phyloP scores from a whole-genome alignment of 441 rosid species.

The Manihot esculenta region DNA sequence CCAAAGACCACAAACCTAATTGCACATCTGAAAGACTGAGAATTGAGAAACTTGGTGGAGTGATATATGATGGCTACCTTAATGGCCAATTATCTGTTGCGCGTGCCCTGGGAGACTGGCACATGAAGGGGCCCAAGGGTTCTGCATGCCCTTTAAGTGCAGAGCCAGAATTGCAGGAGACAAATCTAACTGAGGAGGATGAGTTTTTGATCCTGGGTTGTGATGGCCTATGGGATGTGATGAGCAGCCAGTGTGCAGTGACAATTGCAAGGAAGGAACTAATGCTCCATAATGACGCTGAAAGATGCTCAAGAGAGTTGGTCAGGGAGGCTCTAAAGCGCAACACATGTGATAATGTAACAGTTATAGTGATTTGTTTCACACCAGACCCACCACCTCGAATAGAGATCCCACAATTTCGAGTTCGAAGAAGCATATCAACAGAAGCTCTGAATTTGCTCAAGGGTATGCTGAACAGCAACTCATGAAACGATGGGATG shows the following conservation, averaged over 20 bases:
- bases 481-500: no score
- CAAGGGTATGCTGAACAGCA: constrained; percentile 39
- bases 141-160: constrained; percentile 74
- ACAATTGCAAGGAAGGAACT: constrained; percentile 52
- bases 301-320: constrained; percentile 84
- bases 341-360: constrained; percentile 74
- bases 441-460: constrained; percentile 80
- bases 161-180: constrained; percentile 75
- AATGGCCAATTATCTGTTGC: constrained; percentile 89
- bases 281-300: constrained; percentile 87
- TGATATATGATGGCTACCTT: constrained; percentile 84
- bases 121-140: constrained; percentile 82
- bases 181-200: constrained; percentile 57
- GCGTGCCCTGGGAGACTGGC: constrained; percentile 93
- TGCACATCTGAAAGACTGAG: constrained; percentile 60
- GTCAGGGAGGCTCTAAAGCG: constrained; percentile 80
- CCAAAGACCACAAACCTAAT: constrained; percentile 85
- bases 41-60: constrained; percentile 81
- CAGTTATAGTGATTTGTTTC: constrained; percentile 75
- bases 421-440: constrained; percentile 76
- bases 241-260: constrained; percentile 61
- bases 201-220: constrained; percentile 93
- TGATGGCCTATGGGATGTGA: constrained; percentile 94
- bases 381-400: constrained; percentile 77
- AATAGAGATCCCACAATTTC: constrained; percentile 61